These are phyloP conservation scores for Pyrenophora seminiperda DNA, from an alignment of 2,329 filamentous ascomycete species.

Conservation along the genomic window DNA sequence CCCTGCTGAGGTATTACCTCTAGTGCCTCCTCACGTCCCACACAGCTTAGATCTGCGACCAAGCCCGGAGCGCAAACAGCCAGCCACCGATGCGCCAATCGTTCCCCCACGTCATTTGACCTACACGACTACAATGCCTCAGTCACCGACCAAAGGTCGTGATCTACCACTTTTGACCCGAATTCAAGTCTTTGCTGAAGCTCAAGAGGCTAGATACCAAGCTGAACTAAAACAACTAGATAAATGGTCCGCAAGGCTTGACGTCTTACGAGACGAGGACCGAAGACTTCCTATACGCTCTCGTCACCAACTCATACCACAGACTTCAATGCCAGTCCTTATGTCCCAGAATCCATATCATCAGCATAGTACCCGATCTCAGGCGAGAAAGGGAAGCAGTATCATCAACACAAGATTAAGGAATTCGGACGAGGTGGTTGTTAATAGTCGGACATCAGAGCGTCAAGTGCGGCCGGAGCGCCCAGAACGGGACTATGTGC, in stretches of 20 bases:
- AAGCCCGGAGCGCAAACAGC: background rate
- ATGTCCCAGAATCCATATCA: background rate
- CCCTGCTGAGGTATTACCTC: background rate
- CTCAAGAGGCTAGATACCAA: background rate
- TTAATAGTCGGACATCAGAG: background rate
- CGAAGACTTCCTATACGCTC: background rate
- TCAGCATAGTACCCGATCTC: background rate
- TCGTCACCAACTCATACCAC: background rate
- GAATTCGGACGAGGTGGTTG: background rate
- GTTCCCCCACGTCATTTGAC: background rate
- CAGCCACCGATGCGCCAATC: background rate
- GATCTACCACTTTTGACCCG: too few relatives aligned
- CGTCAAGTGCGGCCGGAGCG: background rate
- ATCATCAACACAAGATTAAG: background rate
- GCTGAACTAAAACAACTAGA: conserved; percentile 1
- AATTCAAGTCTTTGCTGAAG: background rate
- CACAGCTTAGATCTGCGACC: background rate
- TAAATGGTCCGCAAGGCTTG: background rate
- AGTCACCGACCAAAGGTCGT: background rate
- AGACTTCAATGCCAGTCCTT: conserved; percentile 3
- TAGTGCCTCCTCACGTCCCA: background rate
- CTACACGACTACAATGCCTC: background rate
- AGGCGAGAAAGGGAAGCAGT: background rate
- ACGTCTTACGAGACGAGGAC: background rate
- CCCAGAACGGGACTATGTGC: too few relatives aligned